A percentile compares a stretch with the other conserved stretches of the same genome.
phyloP scores from a whole-genome alignment of 1,139 yeast genomes.

The Candida sp. region DNA sequence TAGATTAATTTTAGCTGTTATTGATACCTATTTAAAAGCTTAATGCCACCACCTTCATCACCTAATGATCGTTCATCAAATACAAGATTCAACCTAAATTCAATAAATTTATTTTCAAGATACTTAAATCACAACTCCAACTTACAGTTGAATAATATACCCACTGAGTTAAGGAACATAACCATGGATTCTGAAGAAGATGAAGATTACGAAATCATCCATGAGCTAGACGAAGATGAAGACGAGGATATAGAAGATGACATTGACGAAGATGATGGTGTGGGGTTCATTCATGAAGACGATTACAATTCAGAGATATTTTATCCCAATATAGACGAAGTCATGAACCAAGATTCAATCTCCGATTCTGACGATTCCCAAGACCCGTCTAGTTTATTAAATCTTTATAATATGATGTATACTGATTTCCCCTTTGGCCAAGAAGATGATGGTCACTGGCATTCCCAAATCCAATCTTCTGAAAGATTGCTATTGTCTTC shows the following conservation, averaged over 20 bases:
- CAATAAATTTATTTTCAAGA: conserved; percentile 10
- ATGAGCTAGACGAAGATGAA: conserved; percentile 6
- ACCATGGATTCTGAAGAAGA: conserved; percentile 8
- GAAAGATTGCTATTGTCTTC: conserved; percentile 25
- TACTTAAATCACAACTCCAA: conserved; percentile 8
- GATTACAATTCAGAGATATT: not conserved
- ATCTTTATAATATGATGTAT: conserved; percentile 1
- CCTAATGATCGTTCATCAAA: conserved; percentile 3
- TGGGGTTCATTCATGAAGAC: conserved; percentile 5
- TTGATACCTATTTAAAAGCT: not conserved
- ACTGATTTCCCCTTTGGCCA: conserved; percentile 4
- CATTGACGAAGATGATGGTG: conserved; percentile 7
- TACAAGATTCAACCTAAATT: conserved; percentile 6
- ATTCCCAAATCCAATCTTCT: conserved; percentile 14
- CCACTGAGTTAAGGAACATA: conserved; percentile 10
- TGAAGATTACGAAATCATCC: conserved; percentile 1
- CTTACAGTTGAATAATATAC: conserved; percentile 5
- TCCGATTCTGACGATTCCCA: conserved; percentile 2
- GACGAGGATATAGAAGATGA: conserved; percentile 7
- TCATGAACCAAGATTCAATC: not conserved
- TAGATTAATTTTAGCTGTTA: too few relatives aligned
- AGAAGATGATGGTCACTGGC: conserved; percentile 10
- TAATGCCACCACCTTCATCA: conserved; percentile 3
- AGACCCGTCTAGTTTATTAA: conserved; percentile 1
- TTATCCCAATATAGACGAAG: not conserved